phyloP scores from a whole-genome alignment of 225 moss, liverwort and hornwort genomes.

The Polytrichum commune region DNA sequence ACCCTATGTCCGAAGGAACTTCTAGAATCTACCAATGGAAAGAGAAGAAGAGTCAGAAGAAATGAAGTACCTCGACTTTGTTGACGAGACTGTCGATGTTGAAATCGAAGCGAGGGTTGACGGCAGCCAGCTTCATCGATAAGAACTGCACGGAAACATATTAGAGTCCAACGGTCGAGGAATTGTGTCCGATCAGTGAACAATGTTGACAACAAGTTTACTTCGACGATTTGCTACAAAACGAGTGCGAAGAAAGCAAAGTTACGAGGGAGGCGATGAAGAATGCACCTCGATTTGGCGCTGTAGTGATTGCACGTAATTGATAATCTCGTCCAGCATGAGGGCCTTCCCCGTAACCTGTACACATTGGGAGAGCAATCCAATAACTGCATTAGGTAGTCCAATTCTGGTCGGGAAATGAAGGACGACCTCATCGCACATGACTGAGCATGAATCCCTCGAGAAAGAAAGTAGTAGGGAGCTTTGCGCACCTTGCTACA shows the following conservation, averaged over 20 bases:
- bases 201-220: neutral
- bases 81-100: slow-evolving; percentile 63
- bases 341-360: slow-evolving; percentile 92
- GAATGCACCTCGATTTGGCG: slow-evolving; percentile 75
- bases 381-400: neutral
- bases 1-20: neutral
- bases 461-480: neutral
- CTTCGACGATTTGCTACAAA: neutral
- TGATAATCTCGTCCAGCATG: slow-evolving; percentile 98
- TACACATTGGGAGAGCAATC: neutral
- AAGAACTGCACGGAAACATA: slow-evolving; percentile 45
- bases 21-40: neutral
- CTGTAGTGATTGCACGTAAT: slow-evolving; percentile 94
- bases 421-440: no score
- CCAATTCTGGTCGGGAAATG: no score
- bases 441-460: neutral
- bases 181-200: neutral
- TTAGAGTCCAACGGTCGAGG: no score
- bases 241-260: neutral
- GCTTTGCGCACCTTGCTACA: slow-evolving; percentile 69
- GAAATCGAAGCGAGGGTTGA: slow-evolving; percentile 73
- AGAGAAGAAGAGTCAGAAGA: no score
- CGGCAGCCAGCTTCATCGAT: slow-evolving; percentile 87
- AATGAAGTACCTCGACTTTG: slow-evolving; percentile 49
- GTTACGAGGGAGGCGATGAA: neutral